Conservation (phyloP, 495 filamentous ascomycete genomes). For the Tetracladium setigerum region DNA sequence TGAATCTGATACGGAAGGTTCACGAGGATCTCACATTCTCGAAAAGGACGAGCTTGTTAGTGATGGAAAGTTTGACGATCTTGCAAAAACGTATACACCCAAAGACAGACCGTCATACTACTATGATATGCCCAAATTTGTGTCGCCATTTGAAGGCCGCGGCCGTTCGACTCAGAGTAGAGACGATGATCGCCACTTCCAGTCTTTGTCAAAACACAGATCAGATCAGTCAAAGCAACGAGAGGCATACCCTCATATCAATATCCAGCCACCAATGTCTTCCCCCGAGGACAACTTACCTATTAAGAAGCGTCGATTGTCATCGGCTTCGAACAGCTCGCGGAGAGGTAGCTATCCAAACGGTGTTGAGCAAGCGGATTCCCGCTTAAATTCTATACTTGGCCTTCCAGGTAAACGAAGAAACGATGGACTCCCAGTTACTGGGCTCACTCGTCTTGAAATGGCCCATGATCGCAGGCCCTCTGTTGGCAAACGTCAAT, state of each 20-base stretch:
- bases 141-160: conserved; percentile 35
- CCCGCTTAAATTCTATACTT: conserved; percentile 28
- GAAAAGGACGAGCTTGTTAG: conserved; percentile 25
- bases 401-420: conserved; percentile 30
- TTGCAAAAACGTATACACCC: conserved; percentile 26
- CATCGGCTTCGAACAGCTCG: conserved; percentile 22
- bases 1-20: conserved; percentile 34
- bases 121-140: conserved; percentile 43
- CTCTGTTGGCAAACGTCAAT: conserved; percentile 35
- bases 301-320: neutral
- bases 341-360: conserved; percentile 16
- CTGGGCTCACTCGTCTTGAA: conserved; percentile 20
- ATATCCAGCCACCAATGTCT: too few relatives aligned
- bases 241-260: too few relatives aligned
- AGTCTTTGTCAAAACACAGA: too few relatives aligned
- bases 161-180: conserved; percentile 18
- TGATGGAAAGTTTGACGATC: conserved; percentile 25
- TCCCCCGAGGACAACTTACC: too few relatives aligned
- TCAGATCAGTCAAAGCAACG: too few relatives aligned
- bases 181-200: neutral
- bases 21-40: conserved; percentile 22
- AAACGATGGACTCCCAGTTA: conserved; percentile 31
- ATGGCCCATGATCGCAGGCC: conserved; percentile 11
- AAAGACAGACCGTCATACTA: conserved; percentile 33
- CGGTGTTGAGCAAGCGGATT: conserved; percentile 22